These are phyloP conservation scores for Maudiozyma saulgeensis DNA, from an alignment of 805 yeast genomes.

Conservation along the genomic window DNA sequence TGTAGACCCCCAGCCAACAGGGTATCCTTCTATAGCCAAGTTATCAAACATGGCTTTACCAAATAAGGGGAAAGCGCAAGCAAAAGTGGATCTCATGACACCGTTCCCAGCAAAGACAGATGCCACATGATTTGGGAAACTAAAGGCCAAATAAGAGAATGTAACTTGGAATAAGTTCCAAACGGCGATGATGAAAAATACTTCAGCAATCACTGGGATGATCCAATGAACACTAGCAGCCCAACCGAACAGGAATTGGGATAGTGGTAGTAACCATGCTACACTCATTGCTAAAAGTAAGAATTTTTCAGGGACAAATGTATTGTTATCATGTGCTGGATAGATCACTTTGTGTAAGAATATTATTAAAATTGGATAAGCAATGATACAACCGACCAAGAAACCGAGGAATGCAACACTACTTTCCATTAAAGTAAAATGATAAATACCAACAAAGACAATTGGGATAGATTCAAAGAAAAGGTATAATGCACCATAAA, in stretches of 20 bases:
- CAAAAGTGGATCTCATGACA: conserved; percentile 40
- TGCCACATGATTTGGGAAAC: conserved; percentile 42
- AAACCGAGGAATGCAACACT: conserved; percentile 41
- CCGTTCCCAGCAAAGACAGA: conserved; percentile 52
- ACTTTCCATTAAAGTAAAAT: conserved; percentile 38
- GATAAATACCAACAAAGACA: conserved; percentile 36
- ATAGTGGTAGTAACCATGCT: conserved; percentile 33
- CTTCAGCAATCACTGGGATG: conserved; percentile 37
- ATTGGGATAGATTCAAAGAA: conserved; percentile 57
- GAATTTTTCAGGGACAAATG: conserved; percentile 34
- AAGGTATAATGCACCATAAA: conserved; percentile 43
- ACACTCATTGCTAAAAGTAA: conserved; percentile 35
- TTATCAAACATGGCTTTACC: conserved; percentile 49
- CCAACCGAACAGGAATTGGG: conserved; percentile 44
- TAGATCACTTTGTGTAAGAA: conserved; percentile 22
- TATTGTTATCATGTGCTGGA: conserved; percentile 19
- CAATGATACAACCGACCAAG: conserved; percentile 35
- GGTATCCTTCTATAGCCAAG: conserved; percentile 39
- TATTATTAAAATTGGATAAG: conserved; percentile 24
- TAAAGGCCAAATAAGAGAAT: conserved; percentile 39
- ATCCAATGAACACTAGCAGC: conserved; percentile 42
- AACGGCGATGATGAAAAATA: conserved; percentile 32
- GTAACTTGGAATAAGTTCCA: conserved; percentile 43
- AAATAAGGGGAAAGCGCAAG: conserved; percentile 55
- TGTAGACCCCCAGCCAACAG: conserved; percentile 51